Conservation (phyloP, 2,329 filamentous ascomycete genomes). For the Dryadomyces quercivorus region DNA sequence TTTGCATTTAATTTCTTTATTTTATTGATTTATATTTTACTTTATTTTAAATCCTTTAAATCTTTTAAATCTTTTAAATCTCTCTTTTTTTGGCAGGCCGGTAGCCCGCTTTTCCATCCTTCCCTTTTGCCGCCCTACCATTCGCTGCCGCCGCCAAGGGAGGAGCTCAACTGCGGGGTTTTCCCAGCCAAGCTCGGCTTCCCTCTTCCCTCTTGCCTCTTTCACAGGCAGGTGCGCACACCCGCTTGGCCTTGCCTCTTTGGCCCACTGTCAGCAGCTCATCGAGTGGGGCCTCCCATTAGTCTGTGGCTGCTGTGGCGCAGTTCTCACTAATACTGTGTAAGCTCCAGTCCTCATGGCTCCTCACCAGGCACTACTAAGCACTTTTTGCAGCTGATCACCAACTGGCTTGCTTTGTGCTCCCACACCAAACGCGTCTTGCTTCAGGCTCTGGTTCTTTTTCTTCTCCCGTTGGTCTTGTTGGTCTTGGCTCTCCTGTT, state of each 20-base stretch:
- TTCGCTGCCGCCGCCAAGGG: neutral
- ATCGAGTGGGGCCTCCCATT: neutral
- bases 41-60: neutral
- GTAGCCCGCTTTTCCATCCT: neutral
- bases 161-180: neutral
- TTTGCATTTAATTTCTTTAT: neutral
- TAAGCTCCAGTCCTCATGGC: neutral
- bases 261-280: neutral
- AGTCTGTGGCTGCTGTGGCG: neutral
- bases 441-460: neutral
- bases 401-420: neutral
- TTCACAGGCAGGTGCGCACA: neutral
- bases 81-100: neutral
- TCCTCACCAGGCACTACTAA: no score
- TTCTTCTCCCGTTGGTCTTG: neutral
- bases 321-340: neutral
- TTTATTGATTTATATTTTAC: neutral
- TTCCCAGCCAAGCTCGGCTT: neutral
- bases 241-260: neutral
- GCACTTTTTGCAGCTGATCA: neutral
- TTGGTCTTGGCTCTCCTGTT: neutral
- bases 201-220: neutral
- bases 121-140: neutral
- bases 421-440: neutral
- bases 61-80: neutral